phyloP scores from a whole-genome alignment of 164 flowering plant species.

The Vitis riparia region DNA sequence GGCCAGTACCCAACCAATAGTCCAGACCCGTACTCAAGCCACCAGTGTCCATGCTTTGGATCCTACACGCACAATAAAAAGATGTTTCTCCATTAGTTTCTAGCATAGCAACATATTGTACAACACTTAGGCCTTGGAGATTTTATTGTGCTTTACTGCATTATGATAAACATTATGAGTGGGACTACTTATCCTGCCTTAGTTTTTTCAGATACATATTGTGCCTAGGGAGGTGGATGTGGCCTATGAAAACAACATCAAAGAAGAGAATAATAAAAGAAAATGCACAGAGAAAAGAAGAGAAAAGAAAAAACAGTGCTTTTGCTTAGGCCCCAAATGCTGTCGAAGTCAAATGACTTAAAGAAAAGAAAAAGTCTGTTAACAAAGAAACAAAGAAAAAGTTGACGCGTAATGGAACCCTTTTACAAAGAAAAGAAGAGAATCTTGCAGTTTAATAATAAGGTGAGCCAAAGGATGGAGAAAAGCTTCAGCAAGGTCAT shows the following conservation, averaged over 20 bases:
- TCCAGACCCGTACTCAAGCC: constrained; percentile 81
- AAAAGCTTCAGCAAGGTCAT: background rate
- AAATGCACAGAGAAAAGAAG: too few relatives aligned
- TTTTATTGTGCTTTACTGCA: background rate
- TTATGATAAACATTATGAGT: background rate
- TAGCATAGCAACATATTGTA: too few relatives aligned
- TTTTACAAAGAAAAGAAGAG: constrained; percentile 4
- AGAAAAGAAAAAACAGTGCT: too few relatives aligned
- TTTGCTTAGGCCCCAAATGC: too few relatives aligned
- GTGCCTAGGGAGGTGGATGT: background rate
- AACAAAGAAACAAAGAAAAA: constrained; percentile 2
- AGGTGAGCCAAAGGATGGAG: constrained; percentile 7
- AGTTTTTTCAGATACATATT: background rate
- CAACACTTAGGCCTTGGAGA: too few relatives aligned
- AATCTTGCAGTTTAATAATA: constrained; percentile 5
- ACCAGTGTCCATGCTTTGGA: constrained; percentile 95
- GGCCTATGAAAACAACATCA: background rate
- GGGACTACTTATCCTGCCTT: background rate
- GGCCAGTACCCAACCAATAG: constrained; percentile 94
- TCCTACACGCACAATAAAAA: constrained; percentile 42
- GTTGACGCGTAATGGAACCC: background rate
- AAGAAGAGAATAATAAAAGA: too few relatives aligned
- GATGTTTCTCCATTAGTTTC: too few relatives aligned
- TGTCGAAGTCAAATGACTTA: too few relatives aligned
- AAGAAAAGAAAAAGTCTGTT: background rate